Percentiles rank a stretch among this genome's conserved stretches.
phyloP scores from a whole-genome alignment of 306 rosid genomes.

The Rosa lucieae region DNA sequence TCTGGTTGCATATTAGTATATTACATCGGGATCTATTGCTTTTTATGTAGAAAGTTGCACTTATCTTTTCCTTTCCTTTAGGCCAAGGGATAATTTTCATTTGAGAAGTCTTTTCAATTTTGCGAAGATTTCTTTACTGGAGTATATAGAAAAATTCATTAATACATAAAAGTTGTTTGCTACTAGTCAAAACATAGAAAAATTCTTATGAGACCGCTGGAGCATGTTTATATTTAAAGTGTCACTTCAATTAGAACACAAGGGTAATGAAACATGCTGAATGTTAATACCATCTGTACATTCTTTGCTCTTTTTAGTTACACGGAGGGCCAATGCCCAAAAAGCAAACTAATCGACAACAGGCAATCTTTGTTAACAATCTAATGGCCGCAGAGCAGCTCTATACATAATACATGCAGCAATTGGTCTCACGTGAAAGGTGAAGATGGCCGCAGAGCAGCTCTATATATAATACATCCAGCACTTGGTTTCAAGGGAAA shows the following conservation, averaged over 20 bases:
- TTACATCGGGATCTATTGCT: neutral
- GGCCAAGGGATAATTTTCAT: neutral
- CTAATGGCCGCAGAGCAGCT: neutral
- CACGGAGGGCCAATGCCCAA: neutral
- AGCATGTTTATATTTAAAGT: neutral
- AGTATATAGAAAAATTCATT: neutral
- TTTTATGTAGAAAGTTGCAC: neutral
- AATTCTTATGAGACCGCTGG: neutral
- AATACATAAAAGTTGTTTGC: neutral
- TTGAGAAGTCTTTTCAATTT: neutral
- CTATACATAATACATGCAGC: neutral
- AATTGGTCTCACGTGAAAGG: conserved; percentile 6
- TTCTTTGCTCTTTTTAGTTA: neutral
- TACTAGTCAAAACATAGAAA: neutral
- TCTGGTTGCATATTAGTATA: neutral
- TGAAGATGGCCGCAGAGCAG: neutral
- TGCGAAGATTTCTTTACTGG: neutral
- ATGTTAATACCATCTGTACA: neutral
- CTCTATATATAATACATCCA: neutral
- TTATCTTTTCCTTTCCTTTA: neutral
- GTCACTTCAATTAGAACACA: neutral
- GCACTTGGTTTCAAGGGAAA: neutral
- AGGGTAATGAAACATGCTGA: neutral
- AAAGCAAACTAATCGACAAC: neutral
- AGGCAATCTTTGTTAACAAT: neutral